Evolutionary conservation across 306 rosid genomes (phyloP), one percentile per base, ranked within the genome.

Genomic region (Acmispon strigosus): DNA sequence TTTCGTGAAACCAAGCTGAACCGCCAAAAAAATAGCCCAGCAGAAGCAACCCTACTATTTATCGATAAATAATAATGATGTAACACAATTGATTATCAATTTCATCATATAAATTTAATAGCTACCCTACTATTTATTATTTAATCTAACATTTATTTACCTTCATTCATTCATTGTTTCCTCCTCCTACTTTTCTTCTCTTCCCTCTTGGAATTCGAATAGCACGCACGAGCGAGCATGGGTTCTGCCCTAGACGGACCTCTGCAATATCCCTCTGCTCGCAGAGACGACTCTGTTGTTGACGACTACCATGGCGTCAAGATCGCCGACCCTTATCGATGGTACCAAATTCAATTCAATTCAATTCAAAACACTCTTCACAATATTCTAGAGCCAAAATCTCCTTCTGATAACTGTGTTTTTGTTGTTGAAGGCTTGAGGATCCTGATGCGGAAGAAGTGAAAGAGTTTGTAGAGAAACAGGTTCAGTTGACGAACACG

Each of bases 361-460:
- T 27, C 32, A 27, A 27, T 27, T 27, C 37, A 6, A 32, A 32
- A 32, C n/a, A n/a, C n/a, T n/a, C n/a, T n/a, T n/a, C n/a, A n/a
- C n/a, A n/a, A n/a, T n/a, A n/a, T n/a, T n/a, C n/a, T n/a, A n/a
- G n/a, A n/a, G n/a, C n/a, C 37, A 6, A 32, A 32, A 32, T 6
- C 37, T 61, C 18, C 15, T 6, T 68, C 20, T 62, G 39, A 41
- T 7, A 27, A 44, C 2, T 0, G 20, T 12, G 63, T 4, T 10
- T 22, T 63, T 12, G 8, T 32, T 32, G 37, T 53, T 42, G 51
- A 24, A 90, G 98, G 99, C 96, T 94, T 12, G 99, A 94, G 79
- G 96, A 89, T 87, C 97, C 97, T 39, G 95, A 94, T 51, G 80
- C 92, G 13, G 92, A 94, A 51, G 97, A 91, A 86, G 96, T 93